Base-by-base conservation (phyloP, 768 basidiomycete genomes). In the Porphyrellus cyaneotinctus region DNA sequence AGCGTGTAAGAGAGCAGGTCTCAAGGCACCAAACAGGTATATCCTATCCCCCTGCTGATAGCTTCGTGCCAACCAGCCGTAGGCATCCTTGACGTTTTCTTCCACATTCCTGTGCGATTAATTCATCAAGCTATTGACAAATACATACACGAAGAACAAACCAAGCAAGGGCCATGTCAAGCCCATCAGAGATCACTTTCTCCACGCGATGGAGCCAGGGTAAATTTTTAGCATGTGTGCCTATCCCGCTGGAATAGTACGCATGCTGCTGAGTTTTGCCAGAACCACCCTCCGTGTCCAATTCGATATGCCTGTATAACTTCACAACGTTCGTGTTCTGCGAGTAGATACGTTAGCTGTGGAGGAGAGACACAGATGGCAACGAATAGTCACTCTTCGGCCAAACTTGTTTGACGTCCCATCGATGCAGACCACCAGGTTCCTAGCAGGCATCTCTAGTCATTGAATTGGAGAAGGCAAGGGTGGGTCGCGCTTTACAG, bases 71-170 rank as follows among this genome's bases (percentile, higher is more conserved):
- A 72, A 48, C 71, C 71, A 72, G 2, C 56, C 58, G 36, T 72
- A 72, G 3, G 63, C 71, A 32, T 57, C 63, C 23, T 68, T 47
- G 18, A 75, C 54, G 36, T 65, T 69, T 35, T 60, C 58, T 35
- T 71, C 64, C 51, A 74, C 64, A 35, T 69, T 69, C 67, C 73
- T 75, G 33, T 10, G 17, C 18, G 7, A 3, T n/a, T 2, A 12
- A 11, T 30, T 18, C 10, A 10, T 17, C n/a, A 2, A 28, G 24
- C 10, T 18, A 26, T 2, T 4, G 6, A 31, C 6, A 44, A 18
- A 23, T 4, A 20, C 2, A 12, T 10, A 30, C 9, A 12, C 7
- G 15, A 14, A 22, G 13, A 22, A 20, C 31, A 20, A 22, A 33
- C 31, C 43, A 44, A 17, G 43, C 43, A 13, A 44, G 30, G 20